Evolutionary conservation across 2,329 filamentous ascomycete genomes (phyloP), one percentile per base, ranked within the genome.

Genomic region (Bipolaris sorokiniana): DNA sequence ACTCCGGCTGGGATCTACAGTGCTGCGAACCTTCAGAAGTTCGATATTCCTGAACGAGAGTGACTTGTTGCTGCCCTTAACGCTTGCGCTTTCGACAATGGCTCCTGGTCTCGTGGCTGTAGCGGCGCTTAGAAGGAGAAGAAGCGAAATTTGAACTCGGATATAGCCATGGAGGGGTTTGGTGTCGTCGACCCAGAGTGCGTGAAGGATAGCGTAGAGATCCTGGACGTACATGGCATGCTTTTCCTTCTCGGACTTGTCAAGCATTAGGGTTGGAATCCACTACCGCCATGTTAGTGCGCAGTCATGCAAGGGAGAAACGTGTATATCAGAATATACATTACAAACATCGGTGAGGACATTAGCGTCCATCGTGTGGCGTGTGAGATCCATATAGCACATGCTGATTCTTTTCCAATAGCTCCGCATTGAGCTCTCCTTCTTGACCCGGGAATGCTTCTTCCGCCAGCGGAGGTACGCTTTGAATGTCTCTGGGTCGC

Each of bases 221-320:
- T 66, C 62, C 38, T 67, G 48, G 37, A 69, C 57, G 47, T 54
- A 65, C 52, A 69, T 67, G 10, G 62, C 57, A 52, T 45, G 55
- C 63, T 69, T 69, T 55, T 66, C 58, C 42, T 63, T 63, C 50
- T 59, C 42, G 20, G 55, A 63, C 44, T 48, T 66, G 22, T 67
- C 34, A 52, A 69, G 65, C 22, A 40, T 31, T 18, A 68, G 51
- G 16, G 28, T 51, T 33, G 48, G 60, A 26, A 68, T 65, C 63
- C 50, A 66, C 64, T 68, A 44, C 34, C 47, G 33, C 36, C 11
- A 48, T 45, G 48, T 63, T 59, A 67, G 56, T 22, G 34, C n/a
- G 41, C 7, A 28, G 37, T 18, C 13, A 56, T 50, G 28, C 20
- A 58, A 49, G 36, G 26, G 42, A 53, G n/a, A 47, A 44, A 56